phyloP scores from a whole-genome alignment of 441 rosid species.

The Capsella rubella region DNA sequence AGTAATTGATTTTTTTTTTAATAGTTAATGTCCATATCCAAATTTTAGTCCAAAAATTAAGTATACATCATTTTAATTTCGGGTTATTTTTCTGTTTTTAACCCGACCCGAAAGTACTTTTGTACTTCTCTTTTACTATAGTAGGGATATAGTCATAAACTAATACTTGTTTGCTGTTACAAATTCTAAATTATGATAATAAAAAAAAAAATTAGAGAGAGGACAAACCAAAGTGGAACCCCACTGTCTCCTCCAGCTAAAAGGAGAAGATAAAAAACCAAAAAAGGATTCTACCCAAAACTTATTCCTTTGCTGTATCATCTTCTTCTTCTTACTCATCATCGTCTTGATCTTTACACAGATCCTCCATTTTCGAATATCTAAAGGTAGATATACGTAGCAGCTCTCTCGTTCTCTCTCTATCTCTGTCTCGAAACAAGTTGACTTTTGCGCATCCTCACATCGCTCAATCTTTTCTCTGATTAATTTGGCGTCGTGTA shows the following conservation, averaged over 20 bases:
- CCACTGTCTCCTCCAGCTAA: constrained; percentile 39
- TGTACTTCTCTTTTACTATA: too few species aligned
- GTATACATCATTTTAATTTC: too few species aligned
- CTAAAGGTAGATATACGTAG: background rate
- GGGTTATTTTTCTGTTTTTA: too few species aligned
- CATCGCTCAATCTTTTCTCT: constrained; percentile 7
- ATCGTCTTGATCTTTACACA: constrained; percentile 16
- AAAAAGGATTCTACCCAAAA: constrained; percentile 13
- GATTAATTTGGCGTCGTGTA: background rate
- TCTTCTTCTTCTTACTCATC: constrained; percentile 20
- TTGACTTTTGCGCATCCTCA: background rate
- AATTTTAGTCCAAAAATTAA: too few species aligned
- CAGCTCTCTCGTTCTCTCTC: constrained; percentile 19
- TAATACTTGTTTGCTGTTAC: constrained; percentile 6
- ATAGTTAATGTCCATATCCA: too few species aligned
- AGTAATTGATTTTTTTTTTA: too few species aligned
- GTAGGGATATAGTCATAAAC: too few species aligned
- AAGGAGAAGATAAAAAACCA: background rate
- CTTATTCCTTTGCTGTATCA: constrained; percentile 22
- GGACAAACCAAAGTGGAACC: constrained; percentile 45
- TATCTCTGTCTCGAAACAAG: constrained; percentile 15
- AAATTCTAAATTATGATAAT: background rate
- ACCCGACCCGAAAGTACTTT: too few species aligned
- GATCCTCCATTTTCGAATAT: constrained; percentile 22
- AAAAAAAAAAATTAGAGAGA: background rate